A percentile compares a stretch with the other conserved stretches of the same genome.
phyloP scores from a whole-genome alignment of 2,329 filamentous ascomycete species.

The Penicillium sp. region DNA sequence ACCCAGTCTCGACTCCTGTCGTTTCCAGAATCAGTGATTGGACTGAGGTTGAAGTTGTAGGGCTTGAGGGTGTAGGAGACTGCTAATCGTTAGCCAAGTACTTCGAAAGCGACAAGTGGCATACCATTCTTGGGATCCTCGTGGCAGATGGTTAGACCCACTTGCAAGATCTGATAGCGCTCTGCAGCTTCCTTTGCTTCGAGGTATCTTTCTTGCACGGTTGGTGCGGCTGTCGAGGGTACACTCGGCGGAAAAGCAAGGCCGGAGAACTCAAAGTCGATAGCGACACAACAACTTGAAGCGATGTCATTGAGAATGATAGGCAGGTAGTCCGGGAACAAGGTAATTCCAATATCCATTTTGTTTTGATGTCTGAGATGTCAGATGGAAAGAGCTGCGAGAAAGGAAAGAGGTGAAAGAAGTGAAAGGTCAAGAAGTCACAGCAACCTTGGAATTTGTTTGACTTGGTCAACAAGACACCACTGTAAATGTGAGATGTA shows the following conservation, averaged over 20 bases:
- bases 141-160: constrained; percentile 67
- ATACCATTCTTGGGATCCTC: constrained; percentile 51
- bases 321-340: constrained; percentile 55
- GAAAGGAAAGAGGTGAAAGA: not conserved
- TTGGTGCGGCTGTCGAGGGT: constrained; percentile 46
- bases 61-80: constrained; percentile 60
- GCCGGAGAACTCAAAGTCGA: constrained; percentile 69
- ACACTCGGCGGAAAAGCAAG: constrained; percentile 51
- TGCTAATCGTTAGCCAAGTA: constrained; percentile 26
- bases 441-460: not conserved
- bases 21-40: constrained; percentile 54
- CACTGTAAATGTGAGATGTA: not conserved
- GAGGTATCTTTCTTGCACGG: constrained; percentile 62
- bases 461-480: not conserved
- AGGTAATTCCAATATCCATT: constrained; percentile 60
- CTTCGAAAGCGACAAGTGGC: constrained; percentile 35
- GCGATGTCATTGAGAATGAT: constrained; percentile 61
- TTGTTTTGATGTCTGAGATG: not conserved
- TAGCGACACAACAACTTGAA: constrained; percentile 61
- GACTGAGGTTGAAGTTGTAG: constrained; percentile 66
- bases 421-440: not conserved
- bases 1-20: constrained; percentile 63
- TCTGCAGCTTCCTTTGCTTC: constrained; percentile 64
- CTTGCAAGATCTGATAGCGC: constrained; percentile 65
- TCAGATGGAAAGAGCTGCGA: not conserved